Base-by-base conservation (phyloP, 23 red algal genomes). In the Gracilaria domingensis region DNA sequence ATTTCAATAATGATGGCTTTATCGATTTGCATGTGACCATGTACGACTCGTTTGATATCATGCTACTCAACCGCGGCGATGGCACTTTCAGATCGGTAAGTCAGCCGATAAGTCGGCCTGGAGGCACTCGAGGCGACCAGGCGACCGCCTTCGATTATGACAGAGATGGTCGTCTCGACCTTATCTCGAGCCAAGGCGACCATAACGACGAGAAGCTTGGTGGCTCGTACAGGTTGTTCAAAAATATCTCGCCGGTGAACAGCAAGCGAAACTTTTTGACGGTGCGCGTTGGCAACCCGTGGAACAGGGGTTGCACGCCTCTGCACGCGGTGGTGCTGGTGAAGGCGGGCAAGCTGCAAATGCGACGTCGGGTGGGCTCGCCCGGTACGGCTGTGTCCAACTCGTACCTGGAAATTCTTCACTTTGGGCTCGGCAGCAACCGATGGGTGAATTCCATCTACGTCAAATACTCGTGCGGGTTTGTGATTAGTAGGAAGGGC, bases 1-100 rank as follows among this genome's bases (percentile, higher is more conserved):
- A 95, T 32, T 95, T 95, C 50, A 95, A 95, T 83, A 95, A 95
- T 45, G 92, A 95, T 20, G 92, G 92, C 8, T 83, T 76, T 54
- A 61, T 95, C 75, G 92, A 95, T 45, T 26, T 95, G 39, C 53
- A 83, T 30, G 69, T 93, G n/a, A 85, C 73, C 18, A 40, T 48
- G 58, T 95, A 59, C 30, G 59, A 65, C 24, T 47, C 49, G 39
- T 71, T 37, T 9, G 92, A 95, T 54, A 30, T 88, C 23, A 58
- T 95, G 48, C 72, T 95, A 13, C 21, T 95, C 36, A 95, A 95
- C 73, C 56, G 80, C 25, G 92, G 92, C 23, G 83, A 88, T 42
- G 92, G 92, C 45, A 88, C 83, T 2, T 95, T 95, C 75, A 77
- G 45, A 51, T 23, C 62, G 20, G 49, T 86, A 28, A 33, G 48